phyloP scores from a whole-genome alignment of 1,284 basidiomycete genomes.

The Tilletia caries region DNA sequence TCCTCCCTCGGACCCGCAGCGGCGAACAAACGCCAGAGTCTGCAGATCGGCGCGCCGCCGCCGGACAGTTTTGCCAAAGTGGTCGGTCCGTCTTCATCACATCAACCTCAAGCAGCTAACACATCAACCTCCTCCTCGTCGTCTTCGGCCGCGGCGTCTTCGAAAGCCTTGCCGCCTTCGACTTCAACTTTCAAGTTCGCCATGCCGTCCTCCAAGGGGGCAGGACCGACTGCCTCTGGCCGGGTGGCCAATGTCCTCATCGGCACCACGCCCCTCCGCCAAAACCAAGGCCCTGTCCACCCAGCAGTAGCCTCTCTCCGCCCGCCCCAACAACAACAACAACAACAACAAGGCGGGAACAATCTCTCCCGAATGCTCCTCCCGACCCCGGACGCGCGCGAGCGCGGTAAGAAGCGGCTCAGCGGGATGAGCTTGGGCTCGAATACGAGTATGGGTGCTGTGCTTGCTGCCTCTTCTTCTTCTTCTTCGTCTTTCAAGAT shows the following conservation, averaged over 20 bases:
- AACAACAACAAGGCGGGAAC: background rate
- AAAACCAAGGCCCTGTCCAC: background rate
- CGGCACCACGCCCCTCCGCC: too few relatives aligned
- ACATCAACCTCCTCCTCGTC: background rate
- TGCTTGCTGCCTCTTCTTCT: background rate
- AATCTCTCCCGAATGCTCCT: constrained; percentile 1
- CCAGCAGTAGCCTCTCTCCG: constrained; percentile 8
- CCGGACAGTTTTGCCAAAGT: constrained; percentile 5
- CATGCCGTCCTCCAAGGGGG: background rate
- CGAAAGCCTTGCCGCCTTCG: background rate
- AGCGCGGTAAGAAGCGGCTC: constrained; percentile 10
- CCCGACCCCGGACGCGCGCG: constrained; percentile 2
- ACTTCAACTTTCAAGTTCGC: constrained; percentile 1
- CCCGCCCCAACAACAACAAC: background rate
- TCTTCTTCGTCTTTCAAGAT: background rate
- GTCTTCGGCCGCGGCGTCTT: background rate
- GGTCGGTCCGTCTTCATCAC: background rate
- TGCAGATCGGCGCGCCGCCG: background rate
- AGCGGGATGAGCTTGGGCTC: constrained; percentile 12
- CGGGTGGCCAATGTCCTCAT: background rate
- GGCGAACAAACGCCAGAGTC: background rate
- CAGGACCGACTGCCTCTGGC: background rate
- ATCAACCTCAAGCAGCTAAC: background rate
- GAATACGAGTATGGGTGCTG: constrained; percentile 3
- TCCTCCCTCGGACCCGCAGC: background rate